phyloP scores from a whole-genome alignment of 2,329 filamentous ascomycete species.

The Fusarium tanahbumbuense region DNA sequence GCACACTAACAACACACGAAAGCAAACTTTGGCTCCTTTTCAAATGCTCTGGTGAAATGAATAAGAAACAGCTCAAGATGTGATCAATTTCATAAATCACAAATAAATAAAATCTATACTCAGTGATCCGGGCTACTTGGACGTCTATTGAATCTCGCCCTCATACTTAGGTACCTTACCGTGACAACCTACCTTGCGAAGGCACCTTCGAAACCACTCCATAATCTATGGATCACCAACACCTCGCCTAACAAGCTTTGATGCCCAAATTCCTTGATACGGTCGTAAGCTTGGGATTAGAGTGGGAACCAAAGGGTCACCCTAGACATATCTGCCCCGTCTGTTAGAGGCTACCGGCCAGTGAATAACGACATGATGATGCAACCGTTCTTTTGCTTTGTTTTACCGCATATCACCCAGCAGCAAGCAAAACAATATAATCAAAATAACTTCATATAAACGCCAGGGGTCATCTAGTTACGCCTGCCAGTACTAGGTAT shows the following conservation, averaged over 20 bases:
- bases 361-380: conserved; percentile 26
- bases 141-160: not conserved
- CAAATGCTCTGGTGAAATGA: not conserved
- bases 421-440: not conserved
- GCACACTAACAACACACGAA: not conserved
- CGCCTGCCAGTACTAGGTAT: not conserved
- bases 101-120: not conserved
- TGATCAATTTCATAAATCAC: no score
- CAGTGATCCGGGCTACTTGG: no score
- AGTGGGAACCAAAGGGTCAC: conserved; percentile 15
- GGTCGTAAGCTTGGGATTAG: conserved; percentile 8
- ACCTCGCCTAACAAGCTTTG: conserved; percentile 1
- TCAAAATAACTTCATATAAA: conserved; percentile 17
- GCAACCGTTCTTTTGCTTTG: not conserved
- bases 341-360: not conserved
- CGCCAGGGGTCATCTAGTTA: conserved; percentile 12
- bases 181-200: not conserved
- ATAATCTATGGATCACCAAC: not conserved
- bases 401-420: not conserved
- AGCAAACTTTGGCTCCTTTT: not conserved
- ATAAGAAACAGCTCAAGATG: not conserved
- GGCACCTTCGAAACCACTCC: not conserved
- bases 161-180: not conserved
- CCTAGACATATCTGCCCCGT: conserved; percentile 1
- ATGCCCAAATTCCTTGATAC: conserved; percentile 2